Evolutionary conservation across 1,139 yeast genomes (phyloP), one percentile per base, ranked within the genome.

Genomic region (Meyerozyma elateridarum): DNA sequence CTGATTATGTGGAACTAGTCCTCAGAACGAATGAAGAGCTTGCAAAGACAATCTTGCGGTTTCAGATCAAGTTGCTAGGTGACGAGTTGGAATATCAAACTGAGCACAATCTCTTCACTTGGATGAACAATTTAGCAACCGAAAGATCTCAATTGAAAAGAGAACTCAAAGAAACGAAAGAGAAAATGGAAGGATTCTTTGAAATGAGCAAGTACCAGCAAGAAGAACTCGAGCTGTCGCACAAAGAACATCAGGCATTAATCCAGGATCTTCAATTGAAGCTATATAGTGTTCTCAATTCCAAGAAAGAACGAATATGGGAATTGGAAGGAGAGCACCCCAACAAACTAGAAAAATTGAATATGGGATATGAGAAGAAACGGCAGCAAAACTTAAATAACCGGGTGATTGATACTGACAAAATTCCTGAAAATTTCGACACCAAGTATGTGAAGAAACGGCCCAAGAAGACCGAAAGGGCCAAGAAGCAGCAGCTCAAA

Each of bases 271-370:
- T 66, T 20, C 62, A 64, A 36, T 51, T 47, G 35, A 61, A 64
- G 40, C 64, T 64, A 33, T 59, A 58, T 37, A 60, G 53, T 32
- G 55, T 63, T 5, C 46, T 68, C 29, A 55, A 58, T 34, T 39
- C 60, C 16, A 68, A 68, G 41, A 64, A 65, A 40, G 55, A 52
- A 32, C 51, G 44, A 38, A 67, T 67, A 7, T 53, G 64, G 47
- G 52, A 62, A 35, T 46, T 67, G 17, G 48, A 48, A 27, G 20
- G 13, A 25, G 30, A 21, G 9, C 25, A 19, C 15, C 22, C 24
- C 20, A 20, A 12, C 22, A 26, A 18, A 8, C 29, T 58, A 14
- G 48, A 44, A 15, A 46, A 48, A 6, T 40, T 60, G 31, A 62
- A 62, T 39, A 42, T 48, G 18, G 43, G 36, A 17, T 53, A 47